Evolutionary conservation across 495 filamentous ascomycete species (phyloP), one percentile per base, ranked within the genome.

Genomic region (Astrocystis sublimbata): DNA sequence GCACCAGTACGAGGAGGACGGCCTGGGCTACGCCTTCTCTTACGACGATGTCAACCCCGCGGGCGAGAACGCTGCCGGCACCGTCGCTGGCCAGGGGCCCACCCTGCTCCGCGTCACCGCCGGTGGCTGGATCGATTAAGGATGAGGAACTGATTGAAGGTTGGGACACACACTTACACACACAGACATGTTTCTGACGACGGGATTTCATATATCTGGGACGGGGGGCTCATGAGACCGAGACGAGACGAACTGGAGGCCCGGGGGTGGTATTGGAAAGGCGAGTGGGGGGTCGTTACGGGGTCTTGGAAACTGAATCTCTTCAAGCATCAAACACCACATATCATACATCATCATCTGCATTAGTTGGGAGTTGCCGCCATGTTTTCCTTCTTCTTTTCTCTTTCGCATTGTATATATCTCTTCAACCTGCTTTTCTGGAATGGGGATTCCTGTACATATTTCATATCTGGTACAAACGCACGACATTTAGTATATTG

Each of bases 1-100:
- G 12, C 79, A 82, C 69, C 50, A 73, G 57, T 65, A 75, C 63
- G 75, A 79, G 66, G 21, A 72, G 36, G 75, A 79, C 63, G 70
- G 71, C 12, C 67, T 68, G 45, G 79, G 79, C 6, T 82, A 82
- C 56, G 75, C 79, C 23, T 82, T 82, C 63, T 66, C 79, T 3
- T 82, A 79, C 63, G 79, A 82, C 51, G 79, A 82, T 61, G 77
- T 82, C 41, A 77, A 75, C 60, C 75, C 78, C 24, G 61, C 66
- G 15, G 74, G 71, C 35, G 63, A 69, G 62, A 74, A 78, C 64
- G 64, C 62, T 35, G 66, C 74, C 10, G 77, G 77, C 12, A 70
- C 70, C 36, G 74, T 80, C 7, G 51, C 72, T 5, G 71, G 72
- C 12, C 23, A 45, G 2, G 56, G 62, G 46, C 71, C 74, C 17